These are phyloP conservation scores for Penicillium thymicola DNA, from an alignment of 2,329 filamentous ascomycete genomes.

Conservation along the genomic window DNA sequence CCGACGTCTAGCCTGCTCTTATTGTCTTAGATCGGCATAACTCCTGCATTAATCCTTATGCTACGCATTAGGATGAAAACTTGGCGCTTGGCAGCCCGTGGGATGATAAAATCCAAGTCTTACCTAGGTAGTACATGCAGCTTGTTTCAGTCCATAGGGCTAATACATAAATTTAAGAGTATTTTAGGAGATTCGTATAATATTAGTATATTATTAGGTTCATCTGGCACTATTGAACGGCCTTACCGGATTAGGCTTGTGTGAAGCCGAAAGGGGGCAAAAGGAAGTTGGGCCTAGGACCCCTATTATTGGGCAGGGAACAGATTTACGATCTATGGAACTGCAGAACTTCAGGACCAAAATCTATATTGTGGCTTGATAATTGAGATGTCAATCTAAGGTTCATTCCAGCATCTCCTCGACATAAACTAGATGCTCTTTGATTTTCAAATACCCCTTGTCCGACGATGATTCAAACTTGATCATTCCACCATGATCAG, in stretches of 20 bases:
- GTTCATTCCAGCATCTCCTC: neutral
- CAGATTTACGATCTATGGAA: neutral
- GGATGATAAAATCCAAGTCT: neutral
- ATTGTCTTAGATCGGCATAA: neutral
- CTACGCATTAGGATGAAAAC: neutral
- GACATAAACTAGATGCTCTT: slow-evolving; percentile 1
- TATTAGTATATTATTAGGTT: neutral
- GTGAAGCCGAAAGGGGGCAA: neutral
- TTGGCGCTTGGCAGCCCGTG: neutral
- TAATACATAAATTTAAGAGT: neutral
- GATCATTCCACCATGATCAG: slow-evolving; percentile 26
- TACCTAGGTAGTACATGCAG: neutral
- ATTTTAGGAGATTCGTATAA: too few species aligned
- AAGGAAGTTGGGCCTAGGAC: neutral
- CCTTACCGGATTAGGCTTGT: neutral
- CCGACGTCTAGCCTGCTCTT: neutral
- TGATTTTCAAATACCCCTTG: slow-evolving; percentile 11
- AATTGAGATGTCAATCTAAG: neutral
- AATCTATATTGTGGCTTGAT: neutral
- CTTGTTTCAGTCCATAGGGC: neutral
- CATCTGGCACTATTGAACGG: neutral
- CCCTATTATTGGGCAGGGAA: neutral
- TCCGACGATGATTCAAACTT: slow-evolving; percentile 19
- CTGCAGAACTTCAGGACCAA: neutral
- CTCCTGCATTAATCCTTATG: slow-evolving; percentile 2